Percentiles rank a stretch among this genome's conserved stretches.
Evolutionary conservation across 441 rosid species (phyloP).

Genomic region (Adansonia madagascariensis): DNA sequence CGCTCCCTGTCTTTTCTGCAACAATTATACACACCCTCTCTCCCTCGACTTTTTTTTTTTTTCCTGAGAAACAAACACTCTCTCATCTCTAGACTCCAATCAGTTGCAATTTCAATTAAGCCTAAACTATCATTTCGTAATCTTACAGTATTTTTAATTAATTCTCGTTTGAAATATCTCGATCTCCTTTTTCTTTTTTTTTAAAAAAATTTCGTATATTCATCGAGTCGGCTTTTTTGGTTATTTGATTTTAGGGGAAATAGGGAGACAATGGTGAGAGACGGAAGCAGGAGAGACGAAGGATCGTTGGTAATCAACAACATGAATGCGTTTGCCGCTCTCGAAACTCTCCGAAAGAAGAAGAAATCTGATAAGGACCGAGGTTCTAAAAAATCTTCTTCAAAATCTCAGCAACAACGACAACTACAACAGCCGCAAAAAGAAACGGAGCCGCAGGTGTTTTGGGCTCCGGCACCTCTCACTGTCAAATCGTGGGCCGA

Average conservation of each 20-base stretch:
- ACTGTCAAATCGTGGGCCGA: slow-evolving; percentile 79
- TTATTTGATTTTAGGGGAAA: background rate
- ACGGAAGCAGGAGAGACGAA: slow-evolving; percentile 65
- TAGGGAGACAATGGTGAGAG: slow-evolving; percentile 48
- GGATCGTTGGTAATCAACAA: slow-evolving; percentile 66
- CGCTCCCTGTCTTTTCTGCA: too few species aligned
- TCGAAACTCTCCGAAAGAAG: slow-evolving; percentile 75
- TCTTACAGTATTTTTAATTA: too few species aligned
- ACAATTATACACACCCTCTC: too few species aligned
- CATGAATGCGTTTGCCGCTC: slow-evolving; percentile 79
- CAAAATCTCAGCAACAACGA: slow-evolving; percentile 41
- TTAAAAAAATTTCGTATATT: background rate
- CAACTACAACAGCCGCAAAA: slow-evolving; percentile 26
- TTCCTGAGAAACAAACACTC: too few species aligned
- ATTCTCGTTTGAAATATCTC: too few species aligned
- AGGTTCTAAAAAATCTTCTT: slow-evolving; percentile 41
- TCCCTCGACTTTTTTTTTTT: too few species aligned
- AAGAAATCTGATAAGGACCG: slow-evolving; percentile 66
- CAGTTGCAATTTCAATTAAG: too few species aligned
- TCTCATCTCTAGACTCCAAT: too few species aligned
- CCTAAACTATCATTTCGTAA: too few species aligned
- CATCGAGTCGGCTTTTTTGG: background rate
- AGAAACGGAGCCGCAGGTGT: slow-evolving; percentile 55
- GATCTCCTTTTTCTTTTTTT: background rate
- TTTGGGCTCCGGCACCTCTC: slow-evolving; percentile 73